Base-by-base conservation (phyloP, 352 stramenopile species). In the Pythium sukuiense region DNA sequence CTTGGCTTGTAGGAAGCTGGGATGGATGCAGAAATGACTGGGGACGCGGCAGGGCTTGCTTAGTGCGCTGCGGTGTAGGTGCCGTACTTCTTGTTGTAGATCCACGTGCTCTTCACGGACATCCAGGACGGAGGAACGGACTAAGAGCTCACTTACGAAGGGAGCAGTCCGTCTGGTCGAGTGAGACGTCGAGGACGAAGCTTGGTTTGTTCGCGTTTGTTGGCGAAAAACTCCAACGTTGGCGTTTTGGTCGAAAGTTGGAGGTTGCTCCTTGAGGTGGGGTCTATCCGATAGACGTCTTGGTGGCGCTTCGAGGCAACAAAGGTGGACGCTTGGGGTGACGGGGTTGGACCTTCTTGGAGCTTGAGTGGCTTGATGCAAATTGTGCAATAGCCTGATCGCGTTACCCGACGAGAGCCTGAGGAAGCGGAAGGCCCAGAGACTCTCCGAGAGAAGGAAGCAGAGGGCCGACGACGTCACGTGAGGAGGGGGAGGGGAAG, bases 21-120 rank as follows among this genome's bases (percentile, higher is more conserved):
- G 11, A 55, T 14, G 16, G 37, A 13, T 11, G 18, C n/a, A n/a
- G n/a, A 39, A 41, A 8, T 16, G 13, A 26, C 27, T 41, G 52
- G 9, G 29, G 20, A n/a, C n/a, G n/a, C 20, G 26, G 56, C 6
- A 30, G 29, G 14, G 41, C n/a, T n/a, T n/a, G n/a, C 30, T 71
- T 92, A 92, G 77, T 90, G 76, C 61, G 69, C 83, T 67, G 83
- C 72, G 71, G 73, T 81, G 76, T 83, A 88, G 65, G 85, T 77
- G 65, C 81, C 68, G 81, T 92, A 92, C 74, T 92, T 92, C 73
- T 92, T 92, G 78, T 90, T 92, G 64, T 83, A 92, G 66, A 73
- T 92, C 83, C 83, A 92, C 69, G 80, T 78, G 71, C 83, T 79
- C 81, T 92, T 92, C 73, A 88, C 83, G 66, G 81, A 89, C 83